Evolutionary conservation across 129 eudicot genomes (phyloP).

Genomic region (Ambrosia trifida): DNA sequence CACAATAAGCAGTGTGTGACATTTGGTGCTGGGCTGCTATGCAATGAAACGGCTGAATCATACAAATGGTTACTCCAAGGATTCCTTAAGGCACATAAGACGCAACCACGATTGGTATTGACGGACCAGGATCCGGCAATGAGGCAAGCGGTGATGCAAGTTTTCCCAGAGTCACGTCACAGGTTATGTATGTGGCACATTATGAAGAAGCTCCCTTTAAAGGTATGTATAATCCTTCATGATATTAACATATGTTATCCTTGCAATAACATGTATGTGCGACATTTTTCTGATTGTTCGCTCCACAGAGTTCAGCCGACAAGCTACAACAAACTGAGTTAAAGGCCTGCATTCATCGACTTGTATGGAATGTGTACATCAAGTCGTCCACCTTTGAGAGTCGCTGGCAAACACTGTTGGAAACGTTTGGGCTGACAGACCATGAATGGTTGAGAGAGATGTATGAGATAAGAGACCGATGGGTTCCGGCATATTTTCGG

Average conservation of each 20-base stretch:
- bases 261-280: no score
- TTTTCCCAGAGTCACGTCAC: not conserved
- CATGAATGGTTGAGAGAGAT: no score
- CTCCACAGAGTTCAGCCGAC: no score
- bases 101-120: not conserved
- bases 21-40: not conserved
- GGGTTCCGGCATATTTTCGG: no score
- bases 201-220: not conserved
- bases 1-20: not conserved
- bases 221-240: not conserved
- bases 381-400: not conserved
- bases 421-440: not conserved
- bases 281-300: no score
- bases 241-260: no score
- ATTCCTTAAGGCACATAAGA: not conserved
- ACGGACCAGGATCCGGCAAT: not conserved
- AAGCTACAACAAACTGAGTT: no score
- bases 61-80: not conserved
- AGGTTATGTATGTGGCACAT: not conserved
- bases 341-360: not conserved
- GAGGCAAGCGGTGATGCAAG: not conserved
- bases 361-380: not conserved
- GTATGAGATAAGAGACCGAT: no score
- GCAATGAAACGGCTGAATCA: not conserved
- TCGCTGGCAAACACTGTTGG: not conserved